phyloP scores from a whole-genome alignment of 805 yeast species.

The Saccharomycopsis fodiens region DNA sequence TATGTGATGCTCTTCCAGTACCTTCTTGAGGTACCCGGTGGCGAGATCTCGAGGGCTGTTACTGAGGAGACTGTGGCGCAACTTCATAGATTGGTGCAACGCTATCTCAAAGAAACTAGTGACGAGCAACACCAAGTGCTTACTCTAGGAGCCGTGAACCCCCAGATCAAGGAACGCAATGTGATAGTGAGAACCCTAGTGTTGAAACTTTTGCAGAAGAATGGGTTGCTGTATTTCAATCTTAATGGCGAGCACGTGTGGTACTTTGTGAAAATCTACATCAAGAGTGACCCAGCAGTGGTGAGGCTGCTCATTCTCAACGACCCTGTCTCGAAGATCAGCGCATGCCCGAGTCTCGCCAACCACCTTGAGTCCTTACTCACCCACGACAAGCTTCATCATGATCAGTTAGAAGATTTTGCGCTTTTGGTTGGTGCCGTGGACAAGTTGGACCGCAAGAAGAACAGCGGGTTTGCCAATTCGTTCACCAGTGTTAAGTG shows the following conservation, averaged over 20 bases:
- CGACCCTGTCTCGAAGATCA: constrained; percentile 33
- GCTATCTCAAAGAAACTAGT: constrained; percentile 52
- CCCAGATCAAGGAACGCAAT: constrained; percentile 53
- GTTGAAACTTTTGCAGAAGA: constrained; percentile 40
- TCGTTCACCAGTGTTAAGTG: constrained; percentile 47
- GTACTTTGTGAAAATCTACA: constrained; percentile 55
- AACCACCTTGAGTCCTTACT: constrained; percentile 39
- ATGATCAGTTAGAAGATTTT: constrained; percentile 39
- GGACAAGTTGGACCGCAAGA: not conserved
- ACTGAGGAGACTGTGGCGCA: constrained; percentile 52
- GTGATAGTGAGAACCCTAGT: constrained; percentile 39
- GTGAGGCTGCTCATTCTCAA: constrained; percentile 41
- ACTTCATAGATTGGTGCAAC: constrained; percentile 43
- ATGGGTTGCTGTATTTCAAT: constrained; percentile 49
- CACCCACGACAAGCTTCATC: constrained; percentile 38
- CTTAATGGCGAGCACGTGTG: constrained; percentile 56
- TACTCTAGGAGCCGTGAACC: constrained; percentile 65
- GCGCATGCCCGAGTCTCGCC: constrained; percentile 26
- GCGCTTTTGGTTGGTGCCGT: constrained; percentile 32
- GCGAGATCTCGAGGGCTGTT: constrained; percentile 29
- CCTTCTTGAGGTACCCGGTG: constrained; percentile 23
- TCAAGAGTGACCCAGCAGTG: constrained; percentile 32
- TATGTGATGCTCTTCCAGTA: constrained; percentile 48
- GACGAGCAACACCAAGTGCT: constrained; percentile 54
- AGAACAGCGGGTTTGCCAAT: constrained; percentile 38